These are phyloP conservation scores for Myxozyma sirexii DNA, from an alignment of 805 yeast species.

Conservation along the genomic window DNA sequence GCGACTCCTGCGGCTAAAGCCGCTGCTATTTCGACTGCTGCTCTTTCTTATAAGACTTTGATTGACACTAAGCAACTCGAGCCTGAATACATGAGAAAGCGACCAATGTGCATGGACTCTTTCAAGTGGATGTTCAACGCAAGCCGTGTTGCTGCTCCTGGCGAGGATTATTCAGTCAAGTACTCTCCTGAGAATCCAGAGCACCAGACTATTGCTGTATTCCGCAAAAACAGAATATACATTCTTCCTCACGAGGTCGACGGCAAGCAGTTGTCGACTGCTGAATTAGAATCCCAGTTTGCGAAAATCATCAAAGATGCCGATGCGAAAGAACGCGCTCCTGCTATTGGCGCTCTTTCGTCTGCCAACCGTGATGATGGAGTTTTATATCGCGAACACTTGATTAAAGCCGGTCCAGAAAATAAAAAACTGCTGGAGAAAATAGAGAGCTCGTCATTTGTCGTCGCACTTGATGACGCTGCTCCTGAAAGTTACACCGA, in stretches of 20 bases:
- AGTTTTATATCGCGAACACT: slow-evolving; percentile 60
- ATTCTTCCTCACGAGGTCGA: slow-evolving; percentile 54
- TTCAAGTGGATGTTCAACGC: slow-evolving; percentile 90
- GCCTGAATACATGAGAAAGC: slow-evolving; percentile 74
- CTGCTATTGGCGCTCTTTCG: slow-evolving; percentile 77
- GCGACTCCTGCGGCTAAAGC: slow-evolving; percentile 58
- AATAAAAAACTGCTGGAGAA: slow-evolving; percentile 64
- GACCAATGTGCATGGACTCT: slow-evolving; percentile 94
- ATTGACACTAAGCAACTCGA: slow-evolving; percentile 74
- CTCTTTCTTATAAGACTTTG: slow-evolving; percentile 64
- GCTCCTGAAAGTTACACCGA: slow-evolving; percentile 78
- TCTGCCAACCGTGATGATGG: slow-evolving; percentile 85
- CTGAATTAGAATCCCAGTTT: slow-evolving; percentile 56
- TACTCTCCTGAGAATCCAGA: slow-evolving; percentile 44
- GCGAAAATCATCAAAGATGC: slow-evolving; percentile 53
- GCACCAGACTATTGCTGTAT: slow-evolving; percentile 71
- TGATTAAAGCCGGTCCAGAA: slow-evolving; percentile 58
- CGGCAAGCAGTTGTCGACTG: slow-evolving; percentile 45
- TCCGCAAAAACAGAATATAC: slow-evolving; percentile 77
- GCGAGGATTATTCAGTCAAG: slow-evolving; percentile 61
- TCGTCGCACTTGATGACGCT: slow-evolving; percentile 74
- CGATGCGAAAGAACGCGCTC: slow-evolving; percentile 46
- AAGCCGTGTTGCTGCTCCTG: slow-evolving; percentile 68
- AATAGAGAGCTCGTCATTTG: slow-evolving; percentile 77
- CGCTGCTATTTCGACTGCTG: slow-evolving; percentile 68